Base-by-base conservation (phyloP, 2,329 filamentous ascomycete species). In the Colletotrichum lupini region DNA sequence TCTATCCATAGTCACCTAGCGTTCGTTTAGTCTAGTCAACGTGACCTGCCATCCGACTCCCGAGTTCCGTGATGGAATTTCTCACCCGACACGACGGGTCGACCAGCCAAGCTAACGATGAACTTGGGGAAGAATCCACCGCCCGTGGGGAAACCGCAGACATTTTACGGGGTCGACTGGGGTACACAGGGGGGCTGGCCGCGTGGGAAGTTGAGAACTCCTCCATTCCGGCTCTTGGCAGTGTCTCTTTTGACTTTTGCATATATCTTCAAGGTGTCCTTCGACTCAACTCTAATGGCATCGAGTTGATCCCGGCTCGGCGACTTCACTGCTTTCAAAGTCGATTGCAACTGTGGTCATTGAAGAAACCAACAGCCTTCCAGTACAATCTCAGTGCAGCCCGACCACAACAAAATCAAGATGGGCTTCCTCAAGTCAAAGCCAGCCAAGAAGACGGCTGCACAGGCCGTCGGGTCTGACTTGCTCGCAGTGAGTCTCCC, bases 31-130 rank as follows among this genome's bases (percentile, higher is more conserved):
- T 53, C 60, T 37, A 9, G 42, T 46, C 28, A n/a, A 6, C 9
- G 30, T 26, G 35, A 66, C 16, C 35, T 71, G 71, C n/a, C 67
- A 57, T 73, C 67, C 67, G 71, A 70, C 67, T 73, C 67, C 71
- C 71, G 71, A 61, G 71, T 71, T 70, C 71, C 60, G 67, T 42
- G 26, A 61, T 32, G 9, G 24, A 19, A 26, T 24, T 14, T 46
- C n/a, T 26, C 42, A 42, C 22, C 32, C 35, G 26, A 35, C 28
- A 37, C 6, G 4, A 19, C n/a, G 26, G 53, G 19, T 46, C 24
- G 4, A 16, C 12, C 46, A 56, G 46, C 56, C 12, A 56, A 49
- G 3, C 46, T 49, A 73, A 35, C 35, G 55, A 56, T 37, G 35
- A 72, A 57, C 42, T 61, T 66, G 60, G 60, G 70, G 67, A 66